Base-by-base conservation (phyloP, 441 rosid genomes). In the Populus hybrid region DNA sequence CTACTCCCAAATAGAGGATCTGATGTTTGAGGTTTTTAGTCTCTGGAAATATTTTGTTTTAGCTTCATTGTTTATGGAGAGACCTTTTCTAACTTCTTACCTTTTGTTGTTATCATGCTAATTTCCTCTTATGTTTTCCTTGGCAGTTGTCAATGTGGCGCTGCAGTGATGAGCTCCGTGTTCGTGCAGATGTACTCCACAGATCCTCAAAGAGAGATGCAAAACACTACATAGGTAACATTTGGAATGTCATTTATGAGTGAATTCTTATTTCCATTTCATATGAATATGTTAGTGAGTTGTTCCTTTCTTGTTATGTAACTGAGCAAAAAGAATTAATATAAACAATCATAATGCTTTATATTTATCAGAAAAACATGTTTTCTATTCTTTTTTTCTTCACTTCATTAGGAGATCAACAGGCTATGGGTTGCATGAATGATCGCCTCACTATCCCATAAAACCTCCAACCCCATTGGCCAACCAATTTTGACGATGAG, bases 101-200 rank as follows among this genome's bases (percentile, higher is more conserved):
- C 6, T 18, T 35, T 54, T 54, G 61, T 5, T 54, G 61, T 18
- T 18, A 54, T 54, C n/a, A 2, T 54, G 61, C 61, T 54, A 18
- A 54, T 54, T 54, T 54, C 61, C 61, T 16, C n/a, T 54, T 8
- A 16, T 54, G 61, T 54, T 54, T 50, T 69, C 63, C 83, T 57
- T 77, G 67, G 84, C 88, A 95, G 99, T 77, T 95, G 87, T 95
- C 99, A 67, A 95, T 95, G 99, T 95, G 99, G 99, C 95, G 98
- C 77, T 95, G 99, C 88, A 94, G 79, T 73, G 97, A 91, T 24
- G 99, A 95, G 78, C 94, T 95, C 69, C 93, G 97, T 70, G 81
- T 76, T 67, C 87, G 86, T 67, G 97, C 98, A 0, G 92, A 91
- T 68, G 89, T 84, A 76, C 90, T 95, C 77, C 98, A 89, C 32